phyloP scores from a whole-genome alignment of 139 green algal species.

The Desmodesmus armatus region DNA sequence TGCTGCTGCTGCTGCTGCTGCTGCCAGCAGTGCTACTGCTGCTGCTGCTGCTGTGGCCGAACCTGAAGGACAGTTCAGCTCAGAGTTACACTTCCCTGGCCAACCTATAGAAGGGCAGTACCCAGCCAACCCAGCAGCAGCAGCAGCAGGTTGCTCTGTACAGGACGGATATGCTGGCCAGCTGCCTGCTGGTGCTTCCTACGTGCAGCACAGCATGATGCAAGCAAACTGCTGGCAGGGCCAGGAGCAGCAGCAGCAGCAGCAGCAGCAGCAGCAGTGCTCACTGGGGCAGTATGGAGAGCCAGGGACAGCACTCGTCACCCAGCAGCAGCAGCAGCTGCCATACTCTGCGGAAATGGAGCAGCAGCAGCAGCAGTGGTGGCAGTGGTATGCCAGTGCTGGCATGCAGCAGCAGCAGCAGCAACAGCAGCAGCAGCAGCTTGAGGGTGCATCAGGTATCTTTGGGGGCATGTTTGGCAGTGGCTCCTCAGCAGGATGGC shows the following conservation, averaged over 20 bases:
- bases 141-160: background rate
- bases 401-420: too few relatives aligned
- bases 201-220: background rate
- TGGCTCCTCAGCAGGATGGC: too few relatives aligned
- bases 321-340: background rate
- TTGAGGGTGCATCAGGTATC: too few relatives aligned
- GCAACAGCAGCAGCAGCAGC: too few relatives aligned
- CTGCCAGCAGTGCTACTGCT: background rate
- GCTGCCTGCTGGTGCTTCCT: background rate
- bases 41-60: background rate
- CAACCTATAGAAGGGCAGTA: background rate
- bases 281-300: background rate
- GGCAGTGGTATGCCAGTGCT: too few relatives aligned
- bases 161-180: background rate
- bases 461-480: too few relatives aligned
- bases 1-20: background rate
- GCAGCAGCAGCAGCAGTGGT: background rate
- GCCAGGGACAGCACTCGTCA: background rate
- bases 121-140: background rate
- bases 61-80: background rate
- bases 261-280: constrained; percentile 8
- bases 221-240: background rate
- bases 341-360: background rate
- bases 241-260: background rate
- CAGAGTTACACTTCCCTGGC: background rate